Evolutionary conservation across 2,329 filamentous ascomycete species (phyloP).

Genomic region (Helicocarpus griseus): DNA sequence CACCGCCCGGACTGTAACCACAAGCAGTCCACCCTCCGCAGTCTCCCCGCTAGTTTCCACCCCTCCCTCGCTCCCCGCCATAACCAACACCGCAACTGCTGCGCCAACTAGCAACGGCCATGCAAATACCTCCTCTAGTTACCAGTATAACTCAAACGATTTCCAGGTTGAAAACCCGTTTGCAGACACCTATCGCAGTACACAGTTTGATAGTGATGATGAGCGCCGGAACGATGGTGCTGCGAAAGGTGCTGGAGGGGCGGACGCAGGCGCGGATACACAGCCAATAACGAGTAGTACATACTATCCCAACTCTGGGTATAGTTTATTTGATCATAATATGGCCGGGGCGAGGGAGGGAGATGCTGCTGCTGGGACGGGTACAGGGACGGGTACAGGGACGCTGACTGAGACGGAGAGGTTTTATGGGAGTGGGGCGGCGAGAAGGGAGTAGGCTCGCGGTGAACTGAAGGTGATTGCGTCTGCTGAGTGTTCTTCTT

Average conservation of each 20-base stretch:
- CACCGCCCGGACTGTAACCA: neutral
- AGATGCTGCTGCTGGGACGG: neutral
- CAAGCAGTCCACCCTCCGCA: neutral
- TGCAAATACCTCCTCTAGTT: conserved; percentile 7
- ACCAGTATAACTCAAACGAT: conserved; percentile 30
- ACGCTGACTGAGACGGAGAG: neutral
- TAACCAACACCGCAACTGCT: conserved; percentile 8
- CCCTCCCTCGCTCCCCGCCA: neutral
- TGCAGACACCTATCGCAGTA: conserved; percentile 22
- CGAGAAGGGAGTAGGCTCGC: neutral
- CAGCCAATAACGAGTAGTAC: conserved; percentile 3
- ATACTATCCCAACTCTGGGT: conserved; percentile 4
- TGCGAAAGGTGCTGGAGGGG: neutral
- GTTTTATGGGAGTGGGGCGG: neutral
- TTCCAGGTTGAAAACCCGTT: conserved; percentile 35
- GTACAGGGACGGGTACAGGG: neutral
- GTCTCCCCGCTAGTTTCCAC: neutral
- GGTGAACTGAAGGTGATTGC: neutral
- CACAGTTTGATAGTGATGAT: neutral
- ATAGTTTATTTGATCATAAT: conserved; percentile 3
- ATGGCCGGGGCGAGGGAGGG: neutral
- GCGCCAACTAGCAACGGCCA: conserved; percentile 1
- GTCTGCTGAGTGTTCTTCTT: too few relatives aligned
- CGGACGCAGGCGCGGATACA: neutral
- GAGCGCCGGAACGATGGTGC: neutral